Base-by-base conservation (phyloP, 768 basidiomycete genomes). In the Podaxis mareebaensis region DNA sequence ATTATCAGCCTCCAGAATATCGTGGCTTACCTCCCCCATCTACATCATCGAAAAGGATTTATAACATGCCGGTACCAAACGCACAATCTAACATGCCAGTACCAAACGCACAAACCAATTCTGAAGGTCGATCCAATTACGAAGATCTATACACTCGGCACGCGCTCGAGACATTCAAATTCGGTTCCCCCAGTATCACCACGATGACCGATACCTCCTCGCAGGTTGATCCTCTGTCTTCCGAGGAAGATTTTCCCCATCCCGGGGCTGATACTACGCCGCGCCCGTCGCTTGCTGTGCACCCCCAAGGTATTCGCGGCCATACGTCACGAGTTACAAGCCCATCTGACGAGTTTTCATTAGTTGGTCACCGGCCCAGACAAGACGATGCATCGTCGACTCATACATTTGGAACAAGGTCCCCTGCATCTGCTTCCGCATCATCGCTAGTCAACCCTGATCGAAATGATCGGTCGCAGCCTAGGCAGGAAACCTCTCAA, bases 391-490 rank as follows among this genome's bases (percentile, higher is more conserved):
- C 78, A 7, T 77, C 78, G 30, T 85, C 83, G 13, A 78, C 76
- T 62, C 76, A 82, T 66, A 84, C 83, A 0, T 83, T 83, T 61
- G 85, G 81, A 60, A 74, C 71, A 56, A 62, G 46, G 36, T 80
- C 80, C 11, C 79, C 78, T 15, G 75, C 76, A 17, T 81, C 82
- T 5, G 79, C 78, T 26, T 82, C 82, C 6, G 78, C 78, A 28
- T 76, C 77, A 38, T 84, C 81, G 22, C 67, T 79, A 64, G 67
- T 77, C 52, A 76, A 76, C 22, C 74, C 69, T 67, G 74, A 65
- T 71, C 73, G 69, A 70, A 51, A 4, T n/a, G 61, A 39, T 30
- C 44, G 17, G 36, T 48, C 65, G 20, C 60, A 40, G 33, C 12
- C 56, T 24, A 26, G 28, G 48, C 48, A 13, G 13, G 54, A 57